Conservation (phyloP, 139 green algal genomes). For the Micractinium sp. region DNA sequence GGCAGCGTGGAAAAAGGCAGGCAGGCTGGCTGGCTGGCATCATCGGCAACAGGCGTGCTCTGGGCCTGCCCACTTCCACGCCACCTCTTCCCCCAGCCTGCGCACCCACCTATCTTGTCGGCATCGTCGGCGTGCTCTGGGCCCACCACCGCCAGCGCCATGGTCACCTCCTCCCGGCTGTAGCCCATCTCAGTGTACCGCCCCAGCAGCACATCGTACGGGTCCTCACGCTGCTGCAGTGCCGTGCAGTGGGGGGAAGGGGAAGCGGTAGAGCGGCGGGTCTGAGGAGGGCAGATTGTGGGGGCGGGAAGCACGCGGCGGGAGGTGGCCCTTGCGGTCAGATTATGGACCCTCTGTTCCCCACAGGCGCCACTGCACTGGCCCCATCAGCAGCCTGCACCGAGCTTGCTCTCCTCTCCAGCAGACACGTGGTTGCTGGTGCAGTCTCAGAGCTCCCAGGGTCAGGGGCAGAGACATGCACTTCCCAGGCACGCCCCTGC, state of each 20-base stretch:
- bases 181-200: slow-evolving; percentile 30
- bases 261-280: background rate
- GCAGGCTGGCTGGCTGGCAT: background rate
- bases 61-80: background rate
- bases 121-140: background rate
- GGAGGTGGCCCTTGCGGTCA: background rate
- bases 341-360: background rate
- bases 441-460: too few species aligned
- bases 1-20: background rate
- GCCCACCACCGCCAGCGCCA: slow-evolving; percentile 16
- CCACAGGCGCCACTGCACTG: background rate
- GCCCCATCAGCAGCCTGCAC: background rate
- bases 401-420: too few species aligned
- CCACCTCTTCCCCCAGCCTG: background rate
- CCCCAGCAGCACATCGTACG: slow-evolving; percentile 24
- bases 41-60: background rate
- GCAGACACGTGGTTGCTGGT: too few species aligned
- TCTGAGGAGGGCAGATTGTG: background rate
- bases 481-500: background rate
- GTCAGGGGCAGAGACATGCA: background rate
- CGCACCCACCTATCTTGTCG: background rate
- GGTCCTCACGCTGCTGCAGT: slow-evolving; percentile 6
- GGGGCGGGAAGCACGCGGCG: background rate
- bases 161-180: slow-evolving; percentile 14
- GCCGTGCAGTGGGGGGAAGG: too few species aligned